phyloP scores from a whole-genome alignment of 176 grass and related monocot genomes.

The Oryza nivara region DNA sequence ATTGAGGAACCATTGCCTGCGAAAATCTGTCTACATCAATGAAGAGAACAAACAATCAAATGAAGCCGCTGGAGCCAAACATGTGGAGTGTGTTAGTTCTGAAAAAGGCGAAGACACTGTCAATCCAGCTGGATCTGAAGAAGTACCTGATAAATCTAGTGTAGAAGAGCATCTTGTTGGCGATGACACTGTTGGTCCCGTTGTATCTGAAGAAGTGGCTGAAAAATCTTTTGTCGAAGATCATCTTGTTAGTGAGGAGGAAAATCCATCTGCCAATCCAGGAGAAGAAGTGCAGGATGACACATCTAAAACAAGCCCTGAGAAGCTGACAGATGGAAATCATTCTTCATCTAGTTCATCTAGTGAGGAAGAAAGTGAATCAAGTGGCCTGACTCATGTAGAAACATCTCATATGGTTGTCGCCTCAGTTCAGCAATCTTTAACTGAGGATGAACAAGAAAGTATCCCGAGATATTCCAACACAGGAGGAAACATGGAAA shows the following conservation, averaged over 20 bases:
- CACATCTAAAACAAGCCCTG: slow-evolving; percentile 31
- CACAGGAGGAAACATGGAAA: slow-evolving; percentile 41
- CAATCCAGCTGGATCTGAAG: slow-evolving; percentile 53
- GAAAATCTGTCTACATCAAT: slow-evolving; percentile 49
- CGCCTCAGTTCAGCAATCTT: slow-evolving; percentile 46
- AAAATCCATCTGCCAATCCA: slow-evolving; percentile 38
- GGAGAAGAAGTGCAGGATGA: slow-evolving; percentile 41
- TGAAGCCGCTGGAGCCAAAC: slow-evolving; percentile 35
- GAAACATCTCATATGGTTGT: slow-evolving; percentile 49
- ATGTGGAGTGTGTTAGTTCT: slow-evolving; percentile 35
- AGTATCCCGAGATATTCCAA: slow-evolving; percentile 47
- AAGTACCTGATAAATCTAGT: slow-evolving; percentile 44
- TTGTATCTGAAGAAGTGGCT: slow-evolving; percentile 54
- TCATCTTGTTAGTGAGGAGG: slow-evolving; percentile 42
- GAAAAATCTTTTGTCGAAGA: slow-evolving; percentile 39
- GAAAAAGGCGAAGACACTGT: slow-evolving; percentile 45
- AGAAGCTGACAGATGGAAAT: slow-evolving; percentile 34
- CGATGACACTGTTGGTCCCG: slow-evolving; percentile 45
- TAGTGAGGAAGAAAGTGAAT: slow-evolving; percentile 42
- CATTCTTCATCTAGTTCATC: slow-evolving; percentile 34
- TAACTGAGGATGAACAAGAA: slow-evolving; percentile 58
- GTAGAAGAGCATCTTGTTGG: slow-evolving; percentile 39
- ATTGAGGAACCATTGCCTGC: slow-evolving; percentile 71
- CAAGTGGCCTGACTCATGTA: slow-evolving; percentile 59
- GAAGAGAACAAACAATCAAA: slow-evolving; percentile 48